These are phyloP conservation scores for Lathyrus sativus DNA, from an alignment of 306 rosid species.

Conservation along the genomic window DNA sequence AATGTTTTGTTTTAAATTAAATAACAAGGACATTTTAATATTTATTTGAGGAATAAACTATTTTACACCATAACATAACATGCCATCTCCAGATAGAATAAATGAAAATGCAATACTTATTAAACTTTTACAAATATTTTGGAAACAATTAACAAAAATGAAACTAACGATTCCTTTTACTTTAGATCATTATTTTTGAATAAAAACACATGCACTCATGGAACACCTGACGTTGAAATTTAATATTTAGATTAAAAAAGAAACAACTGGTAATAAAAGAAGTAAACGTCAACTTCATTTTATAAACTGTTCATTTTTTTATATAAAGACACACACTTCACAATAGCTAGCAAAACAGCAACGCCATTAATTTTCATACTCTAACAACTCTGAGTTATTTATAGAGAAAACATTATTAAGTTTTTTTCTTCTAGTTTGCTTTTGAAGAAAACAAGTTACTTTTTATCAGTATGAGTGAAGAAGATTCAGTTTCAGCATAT, in stretches of 20 bases:
- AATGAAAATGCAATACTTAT: no score
- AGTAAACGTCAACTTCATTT: conserved; percentile 9
- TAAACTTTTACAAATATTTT: no score
- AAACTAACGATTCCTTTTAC: no score
- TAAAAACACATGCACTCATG: neutral
- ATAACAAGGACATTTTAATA: no score
- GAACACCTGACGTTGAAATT: conserved; percentile 7
- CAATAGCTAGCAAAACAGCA: neutral
- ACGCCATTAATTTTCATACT: neutral
- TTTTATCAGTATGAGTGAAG: conserved; percentile 1
- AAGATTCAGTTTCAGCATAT: conserved; percentile 25
- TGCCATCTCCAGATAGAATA: no score
- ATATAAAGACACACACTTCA: neutral
- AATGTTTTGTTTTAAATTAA: no score
- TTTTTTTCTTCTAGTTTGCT: no score
- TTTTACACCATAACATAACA: no score
- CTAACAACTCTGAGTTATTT: neutral
- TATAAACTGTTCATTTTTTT: neutral
- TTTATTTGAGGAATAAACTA: no score
- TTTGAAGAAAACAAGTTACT: neutral
- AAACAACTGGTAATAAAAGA: conserved; percentile 6
- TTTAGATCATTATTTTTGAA: no score
- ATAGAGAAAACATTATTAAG: neutral
- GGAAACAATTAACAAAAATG: no score
- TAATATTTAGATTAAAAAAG: conserved; percentile 4